Percentiles rank a stretch among this genome's conserved stretches.
Evolutionary conservation across 1,139 yeast genomes (phyloP).

Genomic region (Hemisphaericaspora xylanilytica): DNA sequence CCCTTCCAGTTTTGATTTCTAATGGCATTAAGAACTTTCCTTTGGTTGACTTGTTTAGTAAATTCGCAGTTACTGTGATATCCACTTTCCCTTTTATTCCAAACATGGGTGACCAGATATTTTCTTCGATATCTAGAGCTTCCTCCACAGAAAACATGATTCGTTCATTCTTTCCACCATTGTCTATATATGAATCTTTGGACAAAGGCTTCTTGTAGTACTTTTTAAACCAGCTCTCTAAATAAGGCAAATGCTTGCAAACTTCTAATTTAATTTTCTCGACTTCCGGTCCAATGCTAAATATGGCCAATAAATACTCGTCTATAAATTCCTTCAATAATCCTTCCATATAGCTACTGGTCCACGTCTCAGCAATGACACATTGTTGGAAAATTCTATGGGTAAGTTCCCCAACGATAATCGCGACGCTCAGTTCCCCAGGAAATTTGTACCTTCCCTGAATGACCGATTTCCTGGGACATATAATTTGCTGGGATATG

Average conservation of each 20-base stretch:
- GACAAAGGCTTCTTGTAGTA: slow-evolving; percentile 35
- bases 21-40: slow-evolving; percentile 65
- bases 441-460: slow-evolving; percentile 52
- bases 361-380: slow-evolving; percentile 43
- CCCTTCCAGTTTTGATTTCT: slow-evolving; percentile 85
- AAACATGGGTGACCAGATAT: slow-evolving; percentile 84
- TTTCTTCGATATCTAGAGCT: slow-evolving; percentile 83
- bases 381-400: slow-evolving; percentile 79
- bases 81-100: slow-evolving; percentile 93
- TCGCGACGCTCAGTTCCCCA: slow-evolving; percentile 56
- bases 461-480: slow-evolving; percentile 71
- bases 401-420: slow-evolving; percentile 74
- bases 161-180: slow-evolving; percentile 32
- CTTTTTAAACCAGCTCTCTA: slow-evolving; percentile 61
- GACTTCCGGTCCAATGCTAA: slow-evolving; percentile 53
- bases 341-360: slow-evolving; percentile 42
- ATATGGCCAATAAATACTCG: slow-evolving; percentile 48
- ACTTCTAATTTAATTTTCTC: slow-evolving; percentile 46
- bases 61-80: slow-evolving; percentile 69
- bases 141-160: slow-evolving; percentile 55
- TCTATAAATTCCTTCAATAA: slow-evolving; percentile 47
- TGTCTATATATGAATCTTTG: slow-evolving; percentile 29
- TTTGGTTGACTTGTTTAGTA: slow-evolving; percentile 22
- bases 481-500: slow-evolving; percentile 70
- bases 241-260: slow-evolving; percentile 50